Evolutionary conservation across 2,329 filamentous ascomycete genomes (phyloP).

Genomic region (Thielaviopsis euricoi): DNA sequence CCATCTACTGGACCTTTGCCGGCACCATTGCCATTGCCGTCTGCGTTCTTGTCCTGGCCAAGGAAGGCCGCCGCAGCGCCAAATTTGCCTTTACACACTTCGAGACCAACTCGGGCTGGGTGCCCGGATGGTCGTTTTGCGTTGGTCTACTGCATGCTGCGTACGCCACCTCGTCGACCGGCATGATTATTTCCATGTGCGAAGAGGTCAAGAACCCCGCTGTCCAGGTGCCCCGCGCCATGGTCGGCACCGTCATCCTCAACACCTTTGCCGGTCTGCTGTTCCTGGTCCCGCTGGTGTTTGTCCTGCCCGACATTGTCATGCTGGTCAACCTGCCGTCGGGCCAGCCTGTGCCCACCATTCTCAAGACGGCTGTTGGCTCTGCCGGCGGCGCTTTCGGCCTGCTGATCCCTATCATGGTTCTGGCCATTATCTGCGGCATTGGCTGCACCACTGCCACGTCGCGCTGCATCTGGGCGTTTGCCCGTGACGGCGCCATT

Average conservation of each 20-base stretch:
- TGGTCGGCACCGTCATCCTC: conserved; percentile 50
- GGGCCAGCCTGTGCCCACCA: conserved; percentile 47
- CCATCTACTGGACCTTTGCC: conserved; percentile 60
- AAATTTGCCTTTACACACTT: conserved; percentile 52
- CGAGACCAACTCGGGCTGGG: conserved; percentile 52
- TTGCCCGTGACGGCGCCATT: conserved; percentile 53
- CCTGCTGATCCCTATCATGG: conserved; percentile 46
- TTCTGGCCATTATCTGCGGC: conserved; percentile 50
- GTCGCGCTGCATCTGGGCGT: conserved; percentile 52
- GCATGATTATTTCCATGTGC: conserved; percentile 70
- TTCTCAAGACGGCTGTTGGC: conserved; percentile 46
- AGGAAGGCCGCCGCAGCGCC: conserved; percentile 46
- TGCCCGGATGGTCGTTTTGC: conserved; percentile 54
- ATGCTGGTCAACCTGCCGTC: conserved; percentile 35
- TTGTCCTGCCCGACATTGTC: conserved; percentile 48
- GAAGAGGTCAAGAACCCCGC: conserved; percentile 53
- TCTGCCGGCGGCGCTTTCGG: conserved; percentile 43
- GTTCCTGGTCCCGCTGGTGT: conserved; percentile 52
- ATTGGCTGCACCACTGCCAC: conserved; percentile 53
- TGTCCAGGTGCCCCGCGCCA: conserved; percentile 54
- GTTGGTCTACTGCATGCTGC: conserved; percentile 57
- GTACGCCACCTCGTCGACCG: conserved; percentile 59
- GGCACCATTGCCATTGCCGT: conserved; percentile 50
- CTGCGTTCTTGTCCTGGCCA: conserved; percentile 47
- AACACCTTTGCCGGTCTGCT: conserved; percentile 51